Conservation (phyloP, 495 filamentous ascomycete species). For the Melanomma pulvis-pyrius region DNA sequence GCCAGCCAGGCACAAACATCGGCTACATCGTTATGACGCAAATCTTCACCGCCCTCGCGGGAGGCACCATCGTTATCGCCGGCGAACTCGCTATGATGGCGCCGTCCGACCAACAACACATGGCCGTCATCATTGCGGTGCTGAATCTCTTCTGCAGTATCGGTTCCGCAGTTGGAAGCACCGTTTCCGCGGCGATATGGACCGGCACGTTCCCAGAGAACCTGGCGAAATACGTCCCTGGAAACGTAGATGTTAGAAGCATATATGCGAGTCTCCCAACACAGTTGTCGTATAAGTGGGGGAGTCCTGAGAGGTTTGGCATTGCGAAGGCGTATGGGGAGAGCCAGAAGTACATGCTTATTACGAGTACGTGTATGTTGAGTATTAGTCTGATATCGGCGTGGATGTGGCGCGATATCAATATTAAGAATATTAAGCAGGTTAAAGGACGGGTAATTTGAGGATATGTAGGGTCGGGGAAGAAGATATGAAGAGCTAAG, state of each 20-base stretch:
- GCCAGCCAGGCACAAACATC: constrained; percentile 56
- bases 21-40: constrained; percentile 76
- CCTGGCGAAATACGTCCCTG: constrained; percentile 60
- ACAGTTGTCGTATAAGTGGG: constrained; percentile 35
- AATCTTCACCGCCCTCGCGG: constrained; percentile 73
- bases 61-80: constrained; percentile 64
- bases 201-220: constrained; percentile 58
- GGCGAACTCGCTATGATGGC: constrained; percentile 71
- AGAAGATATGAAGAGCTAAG: no score
- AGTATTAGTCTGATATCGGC: constrained; percentile 20
- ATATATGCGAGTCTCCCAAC: constrained; percentile 57
- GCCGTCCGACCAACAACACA: constrained; percentile 62
- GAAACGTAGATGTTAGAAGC: constrained; percentile 43
- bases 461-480: no score
- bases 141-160: constrained; percentile 61
- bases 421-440: constrained; percentile 29
- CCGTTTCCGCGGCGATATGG: constrained; percentile 69
- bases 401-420: constrained; percentile 34
- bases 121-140: constrained; percentile 67
- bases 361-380: constrained; percentile 33
- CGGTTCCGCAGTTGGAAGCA: constrained; percentile 66
- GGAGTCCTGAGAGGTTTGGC: constrained; percentile 29
- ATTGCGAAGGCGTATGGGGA: constrained; percentile 39
- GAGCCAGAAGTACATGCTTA: constrained; percentile 34
- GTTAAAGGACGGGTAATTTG: constrained; percentile 20